phyloP scores from a whole-genome alignment of 2,329 filamentous ascomycete species.

The Monascus ruber region DNA sequence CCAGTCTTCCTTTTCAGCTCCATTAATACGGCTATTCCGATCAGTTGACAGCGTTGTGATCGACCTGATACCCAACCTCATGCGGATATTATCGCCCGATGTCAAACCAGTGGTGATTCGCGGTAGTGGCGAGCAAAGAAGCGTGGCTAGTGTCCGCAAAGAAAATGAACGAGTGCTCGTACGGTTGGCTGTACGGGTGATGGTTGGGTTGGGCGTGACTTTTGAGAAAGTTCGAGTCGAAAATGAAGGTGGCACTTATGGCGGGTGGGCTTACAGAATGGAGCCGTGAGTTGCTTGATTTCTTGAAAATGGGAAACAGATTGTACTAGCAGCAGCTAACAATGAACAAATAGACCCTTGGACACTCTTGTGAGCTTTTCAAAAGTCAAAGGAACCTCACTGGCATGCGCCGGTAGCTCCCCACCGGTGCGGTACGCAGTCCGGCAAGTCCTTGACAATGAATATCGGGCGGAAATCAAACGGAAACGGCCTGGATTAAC shows the following conservation, averaged over 20 bases:
- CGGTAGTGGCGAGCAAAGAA: constrained; percentile 52
- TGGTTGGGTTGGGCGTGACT: constrained; percentile 69
- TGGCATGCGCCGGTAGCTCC: constrained; percentile 42
- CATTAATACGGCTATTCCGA: constrained; percentile 65
- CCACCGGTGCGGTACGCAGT: constrained; percentile 82
- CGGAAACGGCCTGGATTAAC: constrained; percentile 48
- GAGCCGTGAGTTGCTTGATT: constrained; percentile 58
- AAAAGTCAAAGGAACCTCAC: constrained; percentile 26
- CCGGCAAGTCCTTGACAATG: constrained; percentile 83
- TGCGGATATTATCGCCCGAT: constrained; percentile 74
- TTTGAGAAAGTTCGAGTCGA: constrained; percentile 76
- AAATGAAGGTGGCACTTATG: constrained; percentile 46
- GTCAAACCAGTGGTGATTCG: constrained; percentile 81
- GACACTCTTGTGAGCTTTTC: constrained; percentile 63
- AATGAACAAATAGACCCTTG: constrained; percentile 41
- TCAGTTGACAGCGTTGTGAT: constrained; percentile 65
- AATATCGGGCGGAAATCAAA: constrained; percentile 63
- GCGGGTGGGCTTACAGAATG: constrained; percentile 82
- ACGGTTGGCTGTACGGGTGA: constrained; percentile 63
- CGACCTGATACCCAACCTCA: constrained; percentile 74
- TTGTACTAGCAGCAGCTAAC: constrained; percentile 18
- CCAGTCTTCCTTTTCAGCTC: constrained; percentile 59
- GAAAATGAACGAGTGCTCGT: constrained; percentile 76
- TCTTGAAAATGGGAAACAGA: constrained; percentile 19
- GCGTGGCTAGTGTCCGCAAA: constrained; percentile 75